These are phyloP conservation scores for Scenedesmus sp. DNA, from an alignment of 163 green algal genomes.

Conservation along the genomic window DNA sequence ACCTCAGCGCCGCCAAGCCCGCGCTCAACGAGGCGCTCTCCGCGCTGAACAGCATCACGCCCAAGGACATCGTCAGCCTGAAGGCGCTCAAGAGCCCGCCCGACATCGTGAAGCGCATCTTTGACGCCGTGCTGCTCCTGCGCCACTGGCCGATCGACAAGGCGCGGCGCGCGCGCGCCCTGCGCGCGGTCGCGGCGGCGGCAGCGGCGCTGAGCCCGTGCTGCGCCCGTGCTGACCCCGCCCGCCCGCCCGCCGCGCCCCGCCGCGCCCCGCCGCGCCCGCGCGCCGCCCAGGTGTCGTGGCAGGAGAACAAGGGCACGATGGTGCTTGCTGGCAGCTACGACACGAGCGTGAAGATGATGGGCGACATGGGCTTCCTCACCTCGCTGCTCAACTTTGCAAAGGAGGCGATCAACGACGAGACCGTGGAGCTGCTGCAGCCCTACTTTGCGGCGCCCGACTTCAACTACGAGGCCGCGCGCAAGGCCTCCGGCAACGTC, in stretches of 20 bases:
- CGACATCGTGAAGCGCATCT: conserved; percentile 96
- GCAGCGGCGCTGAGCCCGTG: no score
- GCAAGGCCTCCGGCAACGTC: conserved; percentile 93
- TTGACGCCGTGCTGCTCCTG: conserved; percentile 94
- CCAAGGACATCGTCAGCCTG: conserved; percentile 89
- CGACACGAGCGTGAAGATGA: conserved; percentile 92
- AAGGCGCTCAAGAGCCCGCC: conserved; percentile 97
- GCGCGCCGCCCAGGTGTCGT: conserved; percentile 45
- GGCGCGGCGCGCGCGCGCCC: conserved; percentile 33
- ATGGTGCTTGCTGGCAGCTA: conserved; percentile 90
- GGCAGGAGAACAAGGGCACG: conserved; percentile 45
- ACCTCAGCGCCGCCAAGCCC: conserved; percentile 91
- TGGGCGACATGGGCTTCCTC: conserved; percentile 94
- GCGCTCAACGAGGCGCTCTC: conserved; percentile 89
- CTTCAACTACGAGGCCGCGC: conserved; percentile 93
- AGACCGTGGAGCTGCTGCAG: conserved; percentile 91
- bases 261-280: no score
- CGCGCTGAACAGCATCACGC: conserved; percentile 80
- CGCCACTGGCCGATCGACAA: conserved; percentile 64
- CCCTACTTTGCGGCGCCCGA: conserved; percentile 94
- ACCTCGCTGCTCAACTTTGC: conserved; percentile 90
- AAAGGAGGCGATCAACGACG: conserved; percentile 96
- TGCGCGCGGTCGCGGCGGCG: background rate
- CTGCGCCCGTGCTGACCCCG: background rate
- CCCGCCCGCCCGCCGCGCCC: no score